These are phyloP conservation scores for Apocynum venetum DNA, from an alignment of 257 asterid species.

Conservation along the genomic window DNA sequence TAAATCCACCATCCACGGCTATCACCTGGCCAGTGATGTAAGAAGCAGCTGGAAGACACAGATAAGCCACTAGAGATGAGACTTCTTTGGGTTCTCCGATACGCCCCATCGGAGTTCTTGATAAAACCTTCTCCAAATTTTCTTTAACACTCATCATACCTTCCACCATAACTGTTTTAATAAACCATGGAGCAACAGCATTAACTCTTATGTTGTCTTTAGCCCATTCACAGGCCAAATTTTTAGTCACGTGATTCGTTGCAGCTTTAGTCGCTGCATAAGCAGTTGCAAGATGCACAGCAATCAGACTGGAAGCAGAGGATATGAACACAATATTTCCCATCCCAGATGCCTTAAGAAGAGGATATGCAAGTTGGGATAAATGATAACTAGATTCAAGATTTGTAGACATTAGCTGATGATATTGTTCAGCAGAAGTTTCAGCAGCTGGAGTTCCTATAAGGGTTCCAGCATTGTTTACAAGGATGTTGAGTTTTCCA, in stretches of 20 bases:
- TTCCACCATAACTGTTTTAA: background rate
- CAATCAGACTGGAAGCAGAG: conserved; percentile 11
- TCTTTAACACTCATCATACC: background rate
- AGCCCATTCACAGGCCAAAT: conserved; percentile 20
- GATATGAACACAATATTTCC: conserved; percentile 28
- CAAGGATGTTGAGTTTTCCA: background rate
- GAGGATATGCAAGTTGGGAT: conserved; percentile 22
- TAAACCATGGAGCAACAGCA: conserved; percentile 6
- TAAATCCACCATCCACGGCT: conserved; percentile 12
- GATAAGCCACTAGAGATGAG: conserved; percentile 7
- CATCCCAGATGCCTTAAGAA: conserved; percentile 17
- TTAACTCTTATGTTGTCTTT: conserved; percentile 12
- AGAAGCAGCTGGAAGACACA: conserved; percentile 16
- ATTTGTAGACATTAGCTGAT: conserved; percentile 5
- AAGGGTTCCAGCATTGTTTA: conserved; percentile 11
- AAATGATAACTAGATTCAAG: conserved; percentile 22
- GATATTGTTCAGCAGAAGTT: background rate
- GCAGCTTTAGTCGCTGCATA: conserved; percentile 13
- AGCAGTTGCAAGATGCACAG: background rate
- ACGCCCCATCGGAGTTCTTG: conserved; percentile 15
- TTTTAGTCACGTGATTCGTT: conserved; percentile 12
- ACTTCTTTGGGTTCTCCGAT: conserved; percentile 14
- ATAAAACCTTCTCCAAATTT: background rate
- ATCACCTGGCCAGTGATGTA: conserved; percentile 13
- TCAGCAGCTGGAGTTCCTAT: background rate